A percentile compares a stretch with the other conserved stretches of the same genome.
Evolutionary conservation across 352 stramenopile species (phyloP).

Genomic region (Globisporangium mamillatum): DNA sequence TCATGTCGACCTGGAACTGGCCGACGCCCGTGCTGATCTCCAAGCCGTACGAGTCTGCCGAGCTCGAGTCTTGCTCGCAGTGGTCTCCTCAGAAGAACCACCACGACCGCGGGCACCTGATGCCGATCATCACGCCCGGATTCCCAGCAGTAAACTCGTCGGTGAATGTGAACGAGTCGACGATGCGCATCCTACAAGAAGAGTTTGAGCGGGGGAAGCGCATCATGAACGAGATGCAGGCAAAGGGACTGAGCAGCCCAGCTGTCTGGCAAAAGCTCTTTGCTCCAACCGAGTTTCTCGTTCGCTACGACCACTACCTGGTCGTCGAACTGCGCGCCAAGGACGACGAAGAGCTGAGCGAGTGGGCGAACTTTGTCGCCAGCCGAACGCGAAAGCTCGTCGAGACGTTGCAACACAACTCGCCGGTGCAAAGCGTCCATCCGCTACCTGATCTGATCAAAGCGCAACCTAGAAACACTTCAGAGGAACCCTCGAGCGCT

Average conservation of each 20-base stretch:
- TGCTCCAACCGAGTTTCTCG: constrained; percentile 65
- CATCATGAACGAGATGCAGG: constrained; percentile 74
- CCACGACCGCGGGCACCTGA: constrained; percentile 76
- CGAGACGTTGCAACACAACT: constrained; percentile 72
- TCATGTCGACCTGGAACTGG: constrained; percentile 79
- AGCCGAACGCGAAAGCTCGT: constrained; percentile 84
- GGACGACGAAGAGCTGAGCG: constrained; percentile 54
- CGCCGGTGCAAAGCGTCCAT: constrained; percentile 59
- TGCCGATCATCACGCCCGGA: constrained; percentile 86
- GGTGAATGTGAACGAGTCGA: constrained; percentile 81
- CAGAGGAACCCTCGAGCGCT: not conserved
- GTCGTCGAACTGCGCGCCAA: constrained; percentile 53
- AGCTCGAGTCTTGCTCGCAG: constrained; percentile 37
- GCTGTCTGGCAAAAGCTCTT: constrained; percentile 79
- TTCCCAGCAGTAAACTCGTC: constrained; percentile 83
- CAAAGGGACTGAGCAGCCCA: constrained; percentile 58
- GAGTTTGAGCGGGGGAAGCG: constrained; percentile 71
- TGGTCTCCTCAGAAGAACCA: constrained; percentile 76
- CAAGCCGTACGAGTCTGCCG: constrained; percentile 47
- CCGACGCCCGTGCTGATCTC: constrained; percentile 75
- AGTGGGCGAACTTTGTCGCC: constrained; percentile 77
- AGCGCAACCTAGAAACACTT: constrained; percentile 5
- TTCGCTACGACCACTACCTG: constrained; percentile 85
- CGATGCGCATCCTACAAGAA: constrained; percentile 65
- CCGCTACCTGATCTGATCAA: constrained; percentile 66